Base-by-base conservation (phyloP, 352 stramenopile genomes). In the Blastocystis sp. region DNA sequence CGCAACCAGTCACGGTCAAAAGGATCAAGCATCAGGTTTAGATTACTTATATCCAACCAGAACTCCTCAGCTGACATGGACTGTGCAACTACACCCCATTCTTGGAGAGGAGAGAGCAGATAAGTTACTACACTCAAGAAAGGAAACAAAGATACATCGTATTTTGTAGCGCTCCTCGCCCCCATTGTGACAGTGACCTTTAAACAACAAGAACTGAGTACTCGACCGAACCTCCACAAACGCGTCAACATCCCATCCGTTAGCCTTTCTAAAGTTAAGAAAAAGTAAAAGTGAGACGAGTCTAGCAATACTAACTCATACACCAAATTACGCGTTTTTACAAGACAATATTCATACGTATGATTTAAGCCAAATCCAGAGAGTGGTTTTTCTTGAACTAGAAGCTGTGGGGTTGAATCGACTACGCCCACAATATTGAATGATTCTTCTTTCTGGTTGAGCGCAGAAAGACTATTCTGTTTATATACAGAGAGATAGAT, bases 211-310 rank as follows among this genome's bases (percentile, higher is more conserved):
- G 26, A 85, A 85, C 11, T 53, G 30, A 0, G 26, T 68, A 13
- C 18, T 20, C 6, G 24, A 24, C 5, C 73, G 73, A n/a, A 85
- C 43, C 45, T 85, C 73, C 18, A 85, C 26, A 68, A 69, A 85
- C 45, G 73, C 43, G 20, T 55, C 73, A 20, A 69, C 73, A 30
- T 85, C 73, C 73, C 73, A 85, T 55, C 73, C 73, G 16, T 85
- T 47, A 6, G 16, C 47, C 20, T 85, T 39, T 2, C 16, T 85
- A 43, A 1, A 43, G 16, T 45, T 45, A 41, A 39, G 20, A 73
- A 11, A 16, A 0, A 41, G 30, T 1, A 43, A 37, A 20, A 45
- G 30, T 3, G 5, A 0, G 13, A 73, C 63, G 63, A 30, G 11
- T 85, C 73, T 7, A 69, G 30, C 26, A 85, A 43, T 16, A 66